Percentiles rank a stretch among this genome's conserved stretches.
phyloP scores from a whole-genome alignment of 345 rosid species.

The Brassica carinata region DNA sequence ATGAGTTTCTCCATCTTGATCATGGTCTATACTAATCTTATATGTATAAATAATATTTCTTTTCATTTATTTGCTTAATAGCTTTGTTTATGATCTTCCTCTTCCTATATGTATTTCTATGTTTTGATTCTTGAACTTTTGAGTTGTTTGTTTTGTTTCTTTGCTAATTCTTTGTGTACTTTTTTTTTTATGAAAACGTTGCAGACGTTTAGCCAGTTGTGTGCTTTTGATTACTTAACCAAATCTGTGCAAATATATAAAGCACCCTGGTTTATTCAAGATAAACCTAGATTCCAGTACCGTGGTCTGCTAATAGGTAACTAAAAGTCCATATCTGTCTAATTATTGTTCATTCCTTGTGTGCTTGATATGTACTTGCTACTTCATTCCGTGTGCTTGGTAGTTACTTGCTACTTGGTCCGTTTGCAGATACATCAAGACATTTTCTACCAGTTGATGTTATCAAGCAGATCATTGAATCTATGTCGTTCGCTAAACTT shows the following conservation, averaged over 20 bases:
- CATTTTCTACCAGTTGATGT: slow-evolving; percentile 74
- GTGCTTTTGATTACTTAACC: slow-evolving; percentile 69
- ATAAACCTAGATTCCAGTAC: slow-evolving; percentile 78
- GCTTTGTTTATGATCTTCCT: background rate
- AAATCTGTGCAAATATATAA: slow-evolving; percentile 68
- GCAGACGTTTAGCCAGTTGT: slow-evolving; percentile 96
- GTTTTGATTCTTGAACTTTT: background rate
- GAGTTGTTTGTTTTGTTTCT: background rate
- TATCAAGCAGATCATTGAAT: slow-evolving; percentile 81
- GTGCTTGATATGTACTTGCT: too few species aligned
- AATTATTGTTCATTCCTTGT: background rate
- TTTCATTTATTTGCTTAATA: background rate
- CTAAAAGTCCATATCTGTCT: slow-evolving; percentile 9
- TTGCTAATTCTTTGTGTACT: background rate
- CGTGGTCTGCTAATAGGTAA: slow-evolving; percentile 88
- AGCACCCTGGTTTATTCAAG: slow-evolving; percentile 90
- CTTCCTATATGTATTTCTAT: background rate
- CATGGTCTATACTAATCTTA: background rate
- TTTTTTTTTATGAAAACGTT: slow-evolving; percentile 10
- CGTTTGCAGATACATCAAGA: slow-evolving; percentile 87
- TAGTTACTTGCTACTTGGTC: slow-evolving; percentile 1
- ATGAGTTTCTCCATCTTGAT: slow-evolving; percentile 10
- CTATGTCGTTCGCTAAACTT: slow-evolving; percentile 95
- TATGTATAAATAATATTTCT: background rate
- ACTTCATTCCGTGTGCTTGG: background rate